Percentiles rank a stretch among this genome's conserved stretches.
phyloP scores from a whole-genome alignment of 2,329 filamentous ascomycete genomes.

The Colletotrichum ledebouriae region DNA sequence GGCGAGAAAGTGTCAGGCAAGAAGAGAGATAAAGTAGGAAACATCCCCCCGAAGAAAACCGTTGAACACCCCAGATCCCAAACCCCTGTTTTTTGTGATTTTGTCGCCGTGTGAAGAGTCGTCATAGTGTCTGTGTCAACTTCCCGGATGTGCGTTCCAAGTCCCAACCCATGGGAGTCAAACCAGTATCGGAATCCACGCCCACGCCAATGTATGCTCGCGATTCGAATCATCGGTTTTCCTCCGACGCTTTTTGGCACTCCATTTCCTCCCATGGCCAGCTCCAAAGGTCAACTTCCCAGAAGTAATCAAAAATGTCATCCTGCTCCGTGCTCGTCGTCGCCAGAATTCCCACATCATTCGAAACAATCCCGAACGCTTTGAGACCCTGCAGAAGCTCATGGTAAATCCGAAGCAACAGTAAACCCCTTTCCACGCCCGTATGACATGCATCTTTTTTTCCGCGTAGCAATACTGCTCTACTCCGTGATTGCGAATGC shows the following conservation, averaged over 20 bases:
- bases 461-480: conserved; percentile 38
- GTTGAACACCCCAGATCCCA: conserved; percentile 36
- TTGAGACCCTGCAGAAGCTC: conserved; percentile 29
- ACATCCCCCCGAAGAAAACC: conserved; percentile 11
- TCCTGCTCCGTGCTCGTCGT: conserved; percentile 40
- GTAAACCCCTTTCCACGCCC: conserved; percentile 32
- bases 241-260: conserved; percentile 41
- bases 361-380: conserved; percentile 36
- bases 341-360: conserved; percentile 34
- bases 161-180: conserved; percentile 40
- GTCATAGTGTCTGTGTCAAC: conserved; percentile 35
- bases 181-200: conserved; percentile 40
- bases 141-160: conserved; percentile 41
- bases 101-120: conserved; percentile 39
- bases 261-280: conserved; percentile 32
- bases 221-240: conserved; percentile 40
- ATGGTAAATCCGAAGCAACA: conserved; percentile 27
- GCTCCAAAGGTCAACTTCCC: conserved; percentile 33
- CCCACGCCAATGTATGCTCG: conserved; percentile 42
- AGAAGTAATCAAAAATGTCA: conserved; percentile 22
- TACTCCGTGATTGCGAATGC: conserved; percentile 42
- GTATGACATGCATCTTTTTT: conserved; percentile 40
- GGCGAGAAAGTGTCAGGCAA: conserved; percentile 11
- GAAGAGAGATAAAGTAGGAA: conserved; percentile 15
- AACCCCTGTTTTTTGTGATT: conserved; percentile 41